Conservation (phyloP, 2,329 filamentous ascomycete species). For the Trichophyton rubrum region DNA sequence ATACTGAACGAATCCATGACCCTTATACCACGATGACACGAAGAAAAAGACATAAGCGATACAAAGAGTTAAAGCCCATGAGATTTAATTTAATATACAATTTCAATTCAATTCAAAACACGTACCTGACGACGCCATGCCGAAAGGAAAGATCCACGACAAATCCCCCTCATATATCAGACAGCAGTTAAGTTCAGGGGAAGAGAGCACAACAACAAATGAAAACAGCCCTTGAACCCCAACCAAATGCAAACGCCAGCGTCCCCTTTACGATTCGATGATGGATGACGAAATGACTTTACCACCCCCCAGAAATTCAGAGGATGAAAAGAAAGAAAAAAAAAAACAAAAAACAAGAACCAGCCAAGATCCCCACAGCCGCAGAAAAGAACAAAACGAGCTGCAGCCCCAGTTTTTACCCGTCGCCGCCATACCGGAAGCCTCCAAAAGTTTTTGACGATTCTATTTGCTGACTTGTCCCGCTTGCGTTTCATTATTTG, state of each 20-base stretch:
- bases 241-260: slow-evolving; percentile 12
- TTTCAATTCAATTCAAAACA: not conserved
- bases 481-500: slow-evolving; percentile 7
- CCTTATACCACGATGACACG: slow-evolving; percentile 7
- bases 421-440: not conserved
- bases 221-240: slow-evolving; percentile 18
- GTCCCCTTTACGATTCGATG: slow-evolving; percentile 35
- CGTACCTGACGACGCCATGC: not conserved
- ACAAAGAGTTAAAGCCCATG: slow-evolving; percentile 1
- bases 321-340: slow-evolving; percentile 9
- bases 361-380: not conserved
- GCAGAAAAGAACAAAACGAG: not conserved
- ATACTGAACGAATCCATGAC: slow-evolving; percentile 4
- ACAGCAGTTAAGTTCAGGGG: not conserved
- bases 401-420: not conserved
- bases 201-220: not conserved
- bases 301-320: slow-evolving; percentile 13
- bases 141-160: not conserved
- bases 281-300: slow-evolving; percentile 36
- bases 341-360: slow-evolving; percentile 4
- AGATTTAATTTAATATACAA: slow-evolving; percentile 1
- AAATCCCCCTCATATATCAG: not conserved
- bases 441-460: not conserved
- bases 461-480: not conserved
- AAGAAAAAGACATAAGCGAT: slow-evolving; percentile 9